Base-by-base conservation (phyloP, 2,329 filamentous ascomycete species). In the Chaetomium globosum region DNA sequence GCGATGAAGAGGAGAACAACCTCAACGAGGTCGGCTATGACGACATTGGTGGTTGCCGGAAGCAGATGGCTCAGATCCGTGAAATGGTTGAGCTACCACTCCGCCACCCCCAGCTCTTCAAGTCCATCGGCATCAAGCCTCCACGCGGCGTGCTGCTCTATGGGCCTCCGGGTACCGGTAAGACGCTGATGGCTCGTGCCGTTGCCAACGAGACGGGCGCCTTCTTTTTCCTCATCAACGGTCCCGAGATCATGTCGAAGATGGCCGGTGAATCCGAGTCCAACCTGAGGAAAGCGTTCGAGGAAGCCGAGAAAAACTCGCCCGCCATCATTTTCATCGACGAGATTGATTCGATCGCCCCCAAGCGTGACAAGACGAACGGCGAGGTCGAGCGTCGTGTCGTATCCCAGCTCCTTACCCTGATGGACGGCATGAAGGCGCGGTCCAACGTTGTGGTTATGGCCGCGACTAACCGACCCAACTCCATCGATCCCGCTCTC, bases 351-450 rank as follows among this genome's bases (percentile, higher is more conserved):
- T 98, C 95, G 1, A 99, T 99, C 75, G 95, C 95, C 5, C 95
- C 95, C 71, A 98, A 98, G 89, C 93, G 95, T 89, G 95, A 99
- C 72, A 98, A 98, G 91, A 98, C 95, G 71, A 98, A 98, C 78
- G 95, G 95, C 75, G 95, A 98, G 78, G 95, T 98, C 74, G 95
- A 98, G 85, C 92, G 95, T 72, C 93, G 95, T 85, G 95, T 98
- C 61, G 95, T 99, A 53, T 98, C 95, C 61, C 95, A 98, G 84
- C 88, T 99, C 39, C 80, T 87, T 56, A 98, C 95, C 19, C 89
- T 98, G 78, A 98, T 98, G 95, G 95, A 99, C 79, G 95, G 95
- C 77, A 98, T 99, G 95, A 98, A 98, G 89, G 92, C 95, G 70
- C 93, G 95, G 70, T 97, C 93, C 76, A 98, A 98, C 79, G 91